Conservation (phyloP, 1,139 yeast species). For the Suhomyces maxii region DNA sequence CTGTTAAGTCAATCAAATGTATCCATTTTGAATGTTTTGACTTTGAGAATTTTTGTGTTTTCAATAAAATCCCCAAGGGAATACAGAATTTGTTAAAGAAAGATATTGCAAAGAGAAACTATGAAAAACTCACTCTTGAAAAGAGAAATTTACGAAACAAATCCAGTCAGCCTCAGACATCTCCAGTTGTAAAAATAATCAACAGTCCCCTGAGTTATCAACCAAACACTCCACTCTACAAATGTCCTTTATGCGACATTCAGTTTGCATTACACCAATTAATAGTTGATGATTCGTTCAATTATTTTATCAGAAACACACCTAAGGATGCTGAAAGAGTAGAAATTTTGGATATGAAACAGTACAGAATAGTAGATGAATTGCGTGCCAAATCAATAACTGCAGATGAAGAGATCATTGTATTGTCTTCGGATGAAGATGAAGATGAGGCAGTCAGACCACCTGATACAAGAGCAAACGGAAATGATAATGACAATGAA, state of each 20-base stretch:
- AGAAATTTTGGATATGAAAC: conserved; percentile 38
- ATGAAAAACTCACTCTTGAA: conserved; percentile 22
- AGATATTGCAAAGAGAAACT: conserved; percentile 25
- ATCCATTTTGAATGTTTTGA: conserved; percentile 50
- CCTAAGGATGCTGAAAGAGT: conserved; percentile 36
- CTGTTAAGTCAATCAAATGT: conserved; percentile 41
- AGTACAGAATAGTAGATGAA: conserved; percentile 38
- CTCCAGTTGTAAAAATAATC: conserved; percentile 8
- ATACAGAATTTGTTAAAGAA: conserved; percentile 27
- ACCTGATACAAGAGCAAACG: too few species aligned
- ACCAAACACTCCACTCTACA: conserved; percentile 28
- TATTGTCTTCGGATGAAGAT: conserved; percentile 22
- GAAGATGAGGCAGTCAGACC: conserved; percentile 6
- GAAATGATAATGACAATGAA: background rate
- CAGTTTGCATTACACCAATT: conserved; percentile 37
- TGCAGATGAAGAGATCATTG: conserved; percentile 26
- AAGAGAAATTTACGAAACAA: conserved; percentile 9
- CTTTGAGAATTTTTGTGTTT: conserved; percentile 43
- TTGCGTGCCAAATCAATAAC: conserved; percentile 8
- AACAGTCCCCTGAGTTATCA: conserved; percentile 6
- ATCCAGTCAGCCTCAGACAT: background rate
- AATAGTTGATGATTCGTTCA: conserved; percentile 42
- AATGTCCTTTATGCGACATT: conserved; percentile 45
- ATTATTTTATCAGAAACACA: conserved; percentile 43
- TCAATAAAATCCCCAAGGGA: conserved; percentile 37